Conservation (phyloP, 768 basidiomycete genomes). For the Kwoniella europaea region DNA sequence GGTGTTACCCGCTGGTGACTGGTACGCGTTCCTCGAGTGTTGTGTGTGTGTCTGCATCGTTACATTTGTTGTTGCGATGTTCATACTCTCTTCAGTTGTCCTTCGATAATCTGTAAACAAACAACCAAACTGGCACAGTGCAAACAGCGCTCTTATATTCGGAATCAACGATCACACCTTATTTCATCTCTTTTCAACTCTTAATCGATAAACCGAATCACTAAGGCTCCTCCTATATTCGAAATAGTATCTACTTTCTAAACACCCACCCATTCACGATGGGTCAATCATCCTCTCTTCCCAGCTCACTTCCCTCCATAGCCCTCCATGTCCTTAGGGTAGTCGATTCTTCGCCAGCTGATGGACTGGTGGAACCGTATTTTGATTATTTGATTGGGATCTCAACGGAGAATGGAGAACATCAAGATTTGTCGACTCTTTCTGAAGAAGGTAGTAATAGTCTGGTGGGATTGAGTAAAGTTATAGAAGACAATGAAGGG, state of each 20-base stretch:
- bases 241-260: neutral
- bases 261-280: conserved; percentile 22
- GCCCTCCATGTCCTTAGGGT: conserved; percentile 83
- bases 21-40: too few species aligned
- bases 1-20: too few species aligned
- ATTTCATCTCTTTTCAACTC: too few species aligned
- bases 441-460: conserved; percentile 2
- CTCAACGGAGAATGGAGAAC: conserved; percentile 57
- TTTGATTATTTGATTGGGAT: conserved; percentile 97
- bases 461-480: conserved; percentile 41
- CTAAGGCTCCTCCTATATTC: too few species aligned
- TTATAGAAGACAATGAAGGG: conserved; percentile 54
- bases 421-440: neutral
- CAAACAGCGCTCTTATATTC: too few species aligned
- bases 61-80: too few species aligned
- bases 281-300: conserved; percentile 54
- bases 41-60: too few species aligned
- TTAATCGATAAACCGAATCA: too few species aligned
- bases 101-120: too few species aligned
- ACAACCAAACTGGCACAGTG: too few species aligned
- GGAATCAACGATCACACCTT: too few species aligned
- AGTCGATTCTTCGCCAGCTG: conserved; percentile 85
- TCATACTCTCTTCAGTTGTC: too few species aligned
- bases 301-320: conserved; percentile 44
- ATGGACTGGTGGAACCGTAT: conserved; percentile 84